Evolutionary conservation across 192 early-diverging fungal species (phyloP).

Genomic region (Chytriomyces confervae): DNA sequence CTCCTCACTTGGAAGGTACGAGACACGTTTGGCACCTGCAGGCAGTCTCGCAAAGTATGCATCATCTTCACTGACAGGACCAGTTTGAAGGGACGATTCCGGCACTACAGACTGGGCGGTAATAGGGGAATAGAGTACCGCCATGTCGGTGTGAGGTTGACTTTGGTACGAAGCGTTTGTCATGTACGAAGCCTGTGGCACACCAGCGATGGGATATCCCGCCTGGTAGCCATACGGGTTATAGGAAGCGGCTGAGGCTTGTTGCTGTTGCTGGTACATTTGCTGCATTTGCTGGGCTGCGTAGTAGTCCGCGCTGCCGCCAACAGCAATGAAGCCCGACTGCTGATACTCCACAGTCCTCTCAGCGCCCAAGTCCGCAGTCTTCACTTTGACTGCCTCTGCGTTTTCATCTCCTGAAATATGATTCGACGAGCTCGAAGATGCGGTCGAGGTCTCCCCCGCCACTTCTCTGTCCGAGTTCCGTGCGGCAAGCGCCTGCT

Average conservation of each 20-base stretch:
- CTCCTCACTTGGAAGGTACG: neutral
- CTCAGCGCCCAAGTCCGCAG: too few species aligned
- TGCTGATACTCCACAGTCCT: neutral
- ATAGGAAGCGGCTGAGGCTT: neutral
- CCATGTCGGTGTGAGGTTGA: too few species aligned
- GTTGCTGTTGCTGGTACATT: constrained; percentile 5
- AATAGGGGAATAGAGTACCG: neutral
- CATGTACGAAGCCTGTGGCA: neutral
- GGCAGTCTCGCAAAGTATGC: constrained; percentile 7
- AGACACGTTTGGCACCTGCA: constrained; percentile 14
- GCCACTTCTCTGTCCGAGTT: neutral
- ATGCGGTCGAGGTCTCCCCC: neutral
- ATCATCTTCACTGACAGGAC: neutral
- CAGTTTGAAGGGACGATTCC: neutral
- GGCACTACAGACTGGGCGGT: neutral
- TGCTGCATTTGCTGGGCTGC: neutral
- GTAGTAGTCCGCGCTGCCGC: neutral
- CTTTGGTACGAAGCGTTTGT: too few species aligned
- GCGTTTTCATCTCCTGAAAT: neutral
- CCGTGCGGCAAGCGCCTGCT: neutral
- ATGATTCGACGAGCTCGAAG: neutral
- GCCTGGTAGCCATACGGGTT: neutral
- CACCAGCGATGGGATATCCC: neutral
- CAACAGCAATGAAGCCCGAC: neutral
- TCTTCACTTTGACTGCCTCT: too few species aligned